These are phyloP conservation scores for Backusella westeae DNA, from an alignment of 192 early-diverging fungal genomes.

Conservation along the genomic window DNA sequence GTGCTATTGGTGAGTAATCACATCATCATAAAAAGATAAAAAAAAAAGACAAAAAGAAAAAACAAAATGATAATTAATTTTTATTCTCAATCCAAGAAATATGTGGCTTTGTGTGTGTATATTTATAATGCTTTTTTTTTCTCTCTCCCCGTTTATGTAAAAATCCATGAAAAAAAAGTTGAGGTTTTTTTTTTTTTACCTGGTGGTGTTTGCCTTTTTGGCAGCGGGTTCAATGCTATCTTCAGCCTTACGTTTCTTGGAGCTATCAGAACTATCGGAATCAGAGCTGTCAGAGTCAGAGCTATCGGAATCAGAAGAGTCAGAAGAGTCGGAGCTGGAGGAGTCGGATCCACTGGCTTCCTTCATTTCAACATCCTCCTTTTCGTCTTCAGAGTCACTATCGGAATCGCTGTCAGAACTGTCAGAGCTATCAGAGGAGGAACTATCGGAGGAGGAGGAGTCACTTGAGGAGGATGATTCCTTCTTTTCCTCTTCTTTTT, in stretches of 20 bases:
- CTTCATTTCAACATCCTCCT: conserved; percentile 5
- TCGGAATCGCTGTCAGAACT: conserved; percentile 23
- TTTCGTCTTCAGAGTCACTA: conserved; percentile 1
- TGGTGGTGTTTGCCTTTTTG: conserved; percentile 12
- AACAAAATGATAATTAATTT: conserved; percentile 9
- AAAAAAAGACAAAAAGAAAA: neutral
- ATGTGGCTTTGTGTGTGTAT: neutral
- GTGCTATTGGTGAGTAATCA: neutral
- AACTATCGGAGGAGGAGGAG: conserved; percentile 14
- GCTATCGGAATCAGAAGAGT: neutral
- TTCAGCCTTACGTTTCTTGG: conserved; percentile 47
- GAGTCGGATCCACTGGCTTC: neutral
- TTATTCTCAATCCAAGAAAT: conserved; percentile 10
- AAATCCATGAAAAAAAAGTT: neutral
- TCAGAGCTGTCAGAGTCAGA: neutral
- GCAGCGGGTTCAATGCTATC: conserved; percentile 17
- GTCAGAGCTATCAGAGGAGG: conserved; percentile 21
- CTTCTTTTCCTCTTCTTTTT: neutral
- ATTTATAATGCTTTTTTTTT: conserved; percentile 8
- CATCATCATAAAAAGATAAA: conserved; percentile 4
- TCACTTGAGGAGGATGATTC: conserved; percentile 20
- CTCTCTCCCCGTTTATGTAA: neutral
- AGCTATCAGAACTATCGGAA: conserved; percentile 16
- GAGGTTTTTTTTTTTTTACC: conserved; percentile 1
- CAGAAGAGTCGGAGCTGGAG: neutral